Evolutionary conservation across 106 monocot genomes (phyloP).

Genomic region (Hemerocallis citrina): DNA sequence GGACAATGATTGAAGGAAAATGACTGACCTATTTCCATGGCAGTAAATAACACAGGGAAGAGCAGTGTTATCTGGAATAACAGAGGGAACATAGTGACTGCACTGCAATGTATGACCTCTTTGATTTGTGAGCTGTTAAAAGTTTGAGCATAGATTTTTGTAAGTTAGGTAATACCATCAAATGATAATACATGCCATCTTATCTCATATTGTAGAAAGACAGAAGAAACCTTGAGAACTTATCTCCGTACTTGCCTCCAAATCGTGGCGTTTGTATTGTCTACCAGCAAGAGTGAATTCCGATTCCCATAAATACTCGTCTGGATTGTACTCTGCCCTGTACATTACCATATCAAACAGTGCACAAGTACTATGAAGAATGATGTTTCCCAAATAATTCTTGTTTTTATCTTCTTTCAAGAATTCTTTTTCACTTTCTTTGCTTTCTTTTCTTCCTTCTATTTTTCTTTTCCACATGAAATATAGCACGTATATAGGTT

Average conservation of each 20-base stretch:
- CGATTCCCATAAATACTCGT: constrained; percentile 92
- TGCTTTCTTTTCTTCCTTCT: too few species aligned
- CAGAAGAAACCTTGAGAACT: constrained; percentile 37
- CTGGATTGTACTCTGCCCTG: constrained; percentile 96
- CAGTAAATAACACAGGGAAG: constrained; percentile 97
- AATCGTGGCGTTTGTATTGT: constrained; percentile 88
- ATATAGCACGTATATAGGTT: too few species aligned
- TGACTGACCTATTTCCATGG: constrained; percentile 99
- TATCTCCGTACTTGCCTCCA: constrained; percentile 97
- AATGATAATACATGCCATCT: not conserved
- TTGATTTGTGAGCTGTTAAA: constrained; percentile 69
- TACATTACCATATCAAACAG: constrained; percentile 24
- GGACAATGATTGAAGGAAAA: too few species aligned
- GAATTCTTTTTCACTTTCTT: too few species aligned
- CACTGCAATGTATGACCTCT: constrained; percentile 76
- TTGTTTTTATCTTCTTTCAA: too few species aligned
- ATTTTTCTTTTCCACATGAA: too few species aligned
- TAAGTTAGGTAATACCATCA: constrained; percentile 16
- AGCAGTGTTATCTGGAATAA: constrained; percentile 42
- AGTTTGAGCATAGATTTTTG: constrained; percentile 8
- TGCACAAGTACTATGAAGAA: constrained; percentile 1
- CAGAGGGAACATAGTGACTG: constrained; percentile 75
- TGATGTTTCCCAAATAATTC: too few species aligned
- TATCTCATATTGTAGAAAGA: constrained; percentile 21
- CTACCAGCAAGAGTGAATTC: constrained; percentile 96